These are phyloP conservation scores for Fusarium cicatricum DNA, from an alignment of 2,329 filamentous ascomycete species.

Conservation along the genomic window DNA sequence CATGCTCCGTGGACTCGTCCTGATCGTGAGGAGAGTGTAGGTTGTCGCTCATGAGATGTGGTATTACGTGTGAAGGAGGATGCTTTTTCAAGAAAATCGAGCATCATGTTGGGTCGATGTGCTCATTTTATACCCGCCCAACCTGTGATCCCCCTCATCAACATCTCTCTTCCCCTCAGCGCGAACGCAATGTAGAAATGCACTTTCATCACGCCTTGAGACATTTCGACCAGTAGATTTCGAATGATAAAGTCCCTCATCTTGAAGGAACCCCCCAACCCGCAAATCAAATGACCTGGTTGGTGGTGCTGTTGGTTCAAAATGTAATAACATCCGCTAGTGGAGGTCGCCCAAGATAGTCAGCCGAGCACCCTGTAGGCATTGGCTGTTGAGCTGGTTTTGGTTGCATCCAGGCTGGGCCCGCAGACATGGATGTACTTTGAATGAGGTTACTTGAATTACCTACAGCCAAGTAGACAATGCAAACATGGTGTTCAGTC, in stretches of 20 bases:
- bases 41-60: conserved; percentile 20
- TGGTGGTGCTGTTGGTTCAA: conserved; percentile 28
- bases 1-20: conserved; percentile 25
- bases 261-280: conserved; percentile 14
- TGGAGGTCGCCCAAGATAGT: conserved; percentile 22
- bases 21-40: conserved; percentile 2
- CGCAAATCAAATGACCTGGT: conserved; percentile 10
- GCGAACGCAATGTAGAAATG: background rate
- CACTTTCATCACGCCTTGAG: conserved; percentile 7
- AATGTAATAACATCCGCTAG: conserved; percentile 30
- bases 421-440: too few species aligned
- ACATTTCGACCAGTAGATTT: conserved; percentile 10
- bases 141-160: conserved; percentile 1
- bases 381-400: conserved; percentile 17
- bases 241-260: conserved; percentile 9
- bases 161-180: conserved; percentile 6
- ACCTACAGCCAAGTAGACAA: conserved; percentile 1
- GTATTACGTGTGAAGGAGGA: background rate
- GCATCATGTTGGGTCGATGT: background rate
- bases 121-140: conserved; percentile 24
- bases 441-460: conserved; percentile 1
- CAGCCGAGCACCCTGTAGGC: conserved; percentile 3
- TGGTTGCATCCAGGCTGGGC: conserved; percentile 19
- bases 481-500: too few species aligned
- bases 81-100: background rate